phyloP scores from a whole-genome alignment of 192 early-diverging fungal genomes.

The Coemansia sp. region DNA sequence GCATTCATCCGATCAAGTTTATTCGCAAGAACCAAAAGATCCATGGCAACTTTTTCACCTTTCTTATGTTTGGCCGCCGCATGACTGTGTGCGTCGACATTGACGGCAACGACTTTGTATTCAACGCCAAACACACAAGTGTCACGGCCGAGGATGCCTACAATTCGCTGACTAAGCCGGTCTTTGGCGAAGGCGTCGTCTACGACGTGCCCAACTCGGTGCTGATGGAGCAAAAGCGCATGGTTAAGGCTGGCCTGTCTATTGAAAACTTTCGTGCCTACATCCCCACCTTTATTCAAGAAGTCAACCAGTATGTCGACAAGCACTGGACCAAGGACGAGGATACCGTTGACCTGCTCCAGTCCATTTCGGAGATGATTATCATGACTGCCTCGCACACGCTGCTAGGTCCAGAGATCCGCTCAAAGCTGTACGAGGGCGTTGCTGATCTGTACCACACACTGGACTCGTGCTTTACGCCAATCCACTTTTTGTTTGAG shows the following conservation, averaged over 20 bases:
- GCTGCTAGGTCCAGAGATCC: conserved; percentile 92
- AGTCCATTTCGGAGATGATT: conserved; percentile 81
- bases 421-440: conserved; percentile 71
- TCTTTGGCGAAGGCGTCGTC: conserved; percentile 93
- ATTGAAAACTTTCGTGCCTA: conserved; percentile 82
- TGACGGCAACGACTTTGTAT: conserved; percentile 95
- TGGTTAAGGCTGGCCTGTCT: conserved; percentile 90
- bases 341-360: conserved; percentile 66
- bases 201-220: conserved; percentile 90
- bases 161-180: conserved; percentile 84
- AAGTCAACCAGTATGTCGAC: conserved; percentile 74
- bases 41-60: conserved; percentile 90
- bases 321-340: conserved; percentile 56
- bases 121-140: conserved; percentile 83
- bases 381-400: conserved; percentile 93
- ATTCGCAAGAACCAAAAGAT: conserved; percentile 74
- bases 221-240: conserved; percentile 99
- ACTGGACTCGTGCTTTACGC: conserved; percentile 88
- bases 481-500: conserved; percentile 90
- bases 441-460: conserved; percentile 92
- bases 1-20: conserved; percentile 85
- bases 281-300: conserved; percentile 80
- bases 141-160: conserved; percentile 93
- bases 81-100: conserved; percentile 85
- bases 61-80: conserved; percentile 84